Conservation (phyloP, 805 yeast genomes). For the Barnettozyma vustinii region DNA sequence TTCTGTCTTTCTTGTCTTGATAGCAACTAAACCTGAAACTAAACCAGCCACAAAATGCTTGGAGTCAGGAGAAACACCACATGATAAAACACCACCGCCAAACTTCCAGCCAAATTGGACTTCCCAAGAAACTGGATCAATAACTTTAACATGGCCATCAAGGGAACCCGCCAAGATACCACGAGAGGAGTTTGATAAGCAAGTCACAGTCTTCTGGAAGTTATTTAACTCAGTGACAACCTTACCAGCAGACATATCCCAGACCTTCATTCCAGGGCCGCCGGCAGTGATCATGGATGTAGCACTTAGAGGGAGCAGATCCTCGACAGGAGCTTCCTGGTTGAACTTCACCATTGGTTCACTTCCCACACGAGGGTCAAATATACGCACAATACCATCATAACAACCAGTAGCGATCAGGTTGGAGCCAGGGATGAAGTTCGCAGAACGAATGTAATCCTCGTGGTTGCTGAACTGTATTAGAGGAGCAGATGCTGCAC, state of each 20-base stretch:
- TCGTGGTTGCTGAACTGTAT: conserved; percentile 66
- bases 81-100: conserved; percentile 85
- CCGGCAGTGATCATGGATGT: conserved; percentile 72
- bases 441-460: conserved; percentile 83
- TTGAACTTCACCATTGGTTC: conserved; percentile 59
- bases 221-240: conserved; percentile 66
- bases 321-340: conserved; percentile 82
- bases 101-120: conserved; percentile 97
- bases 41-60: conserved; percentile 92
- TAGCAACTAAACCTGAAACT: conserved; percentile 81
- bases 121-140: conserved; percentile 76
- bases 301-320: conserved; percentile 67
- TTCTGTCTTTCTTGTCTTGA: conserved; percentile 78
- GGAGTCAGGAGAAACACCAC: conserved; percentile 82
- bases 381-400: conserved; percentile 80
- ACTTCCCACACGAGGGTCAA: conserved; percentile 64
- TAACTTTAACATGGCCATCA: conserved; percentile 96
- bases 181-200: conserved; percentile 60
- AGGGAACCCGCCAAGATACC: conserved; percentile 84
- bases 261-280: conserved; percentile 76
- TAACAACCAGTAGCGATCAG: conserved; percentile 90
- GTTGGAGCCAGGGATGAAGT: conserved; percentile 74
- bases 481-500: conserved; percentile 69
- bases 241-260: conserved; percentile 87
- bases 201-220: conserved; percentile 91